Conservation (phyloP, 176 grass and related monocot genomes). For the Olyra latifolia region DNA sequence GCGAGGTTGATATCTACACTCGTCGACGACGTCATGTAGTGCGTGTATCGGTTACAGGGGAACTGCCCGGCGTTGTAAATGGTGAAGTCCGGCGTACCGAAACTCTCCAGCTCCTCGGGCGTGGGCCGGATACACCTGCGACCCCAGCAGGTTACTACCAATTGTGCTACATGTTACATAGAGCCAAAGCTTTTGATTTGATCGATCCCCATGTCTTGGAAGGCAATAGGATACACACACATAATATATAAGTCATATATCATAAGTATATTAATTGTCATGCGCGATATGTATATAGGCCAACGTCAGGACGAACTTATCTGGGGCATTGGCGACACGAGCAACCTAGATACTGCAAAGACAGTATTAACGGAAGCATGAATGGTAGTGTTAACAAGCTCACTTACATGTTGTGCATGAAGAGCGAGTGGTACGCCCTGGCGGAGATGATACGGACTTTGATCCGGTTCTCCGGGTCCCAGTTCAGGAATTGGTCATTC, state of each 20-base stretch:
- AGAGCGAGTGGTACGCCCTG: slow-evolving; percentile 97
- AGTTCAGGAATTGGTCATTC: slow-evolving; percentile 99
- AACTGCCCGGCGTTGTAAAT: slow-evolving; percentile 99
- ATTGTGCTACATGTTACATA: slow-evolving; percentile 39
- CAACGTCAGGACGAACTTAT: slow-evolving; percentile 71
- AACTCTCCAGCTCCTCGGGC: slow-evolving; percentile 91
- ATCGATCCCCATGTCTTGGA: slow-evolving; percentile 44
- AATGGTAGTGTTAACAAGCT: slow-evolving; percentile 21
- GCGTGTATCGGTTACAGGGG: slow-evolving; percentile 98
- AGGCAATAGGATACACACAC: slow-evolving; percentile 31
- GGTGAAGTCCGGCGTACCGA: slow-evolving; percentile 98
- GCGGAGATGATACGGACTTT: slow-evolving; percentile 97
- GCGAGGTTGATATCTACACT: slow-evolving; percentile 94
- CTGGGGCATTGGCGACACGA: slow-evolving; percentile 42
- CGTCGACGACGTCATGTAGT: slow-evolving; percentile 99
- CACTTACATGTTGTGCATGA: slow-evolving; percentile 99
- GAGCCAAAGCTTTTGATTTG: neutral
- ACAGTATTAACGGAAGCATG: slow-evolving; percentile 7
- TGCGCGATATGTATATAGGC: neutral
- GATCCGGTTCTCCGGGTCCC: slow-evolving; percentile 91
- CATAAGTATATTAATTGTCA: neutral
- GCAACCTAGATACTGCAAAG: slow-evolving; percentile 36
- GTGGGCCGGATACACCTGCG: slow-evolving; percentile 95
- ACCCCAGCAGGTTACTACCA: slow-evolving; percentile 73
- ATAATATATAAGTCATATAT: slow-evolving; percentile 13